Base-by-base conservation (phyloP, 2,329 filamentous ascomycete genomes). In the Epichloe scottii region DNA sequence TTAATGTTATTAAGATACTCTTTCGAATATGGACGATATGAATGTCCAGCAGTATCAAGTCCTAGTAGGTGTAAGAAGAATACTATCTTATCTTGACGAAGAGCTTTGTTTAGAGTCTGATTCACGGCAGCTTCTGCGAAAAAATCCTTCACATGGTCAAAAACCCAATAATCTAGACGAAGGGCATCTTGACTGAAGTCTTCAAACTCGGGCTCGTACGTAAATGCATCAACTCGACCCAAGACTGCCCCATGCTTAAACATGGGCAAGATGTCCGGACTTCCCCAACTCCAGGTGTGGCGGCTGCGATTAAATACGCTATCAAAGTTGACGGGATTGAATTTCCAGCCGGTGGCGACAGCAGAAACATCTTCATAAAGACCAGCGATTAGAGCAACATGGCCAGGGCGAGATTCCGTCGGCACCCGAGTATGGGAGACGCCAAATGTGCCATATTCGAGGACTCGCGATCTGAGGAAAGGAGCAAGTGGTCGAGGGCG, bases 251-350 rank as follows among this genome's bases (percentile, higher is more conserved):
- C 93, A 52, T 89, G 79, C 63, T 94, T 83, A 64, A 98, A 98
- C 93, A 98, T 98, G 50, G 87, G 87, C 57, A 98, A 70, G 61
- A 98, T 98, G 68, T 98, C 93, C 1, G 93, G 93, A 63, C 90
- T 96, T 2, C 93, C 93, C 93, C 93, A 98, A 67, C 90, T 95
- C 93, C 93, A 98, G 7, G 94, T 98, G 69, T 98, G 94, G 44
- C 85, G 77, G 64, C 91, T 97, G 55, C 88, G 82, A 66, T 98
- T 98, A 78, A 98, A 98, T 11, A 98, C 89, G 62, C 91, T 97
- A 71, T 98, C 93, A 62, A 98, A 98, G 64, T 97, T 87, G 62
- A 98, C 93, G 0, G 93, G 93, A 64, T 98, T 98, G 59, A 96
- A 72, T 70, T 98, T 97, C 93, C 93, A 98, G 15, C 93, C 93